Evolutionary conservation across 1,284 basidiomycete species (phyloP).

Genomic region (Xerocomus minutiporus): DNA sequence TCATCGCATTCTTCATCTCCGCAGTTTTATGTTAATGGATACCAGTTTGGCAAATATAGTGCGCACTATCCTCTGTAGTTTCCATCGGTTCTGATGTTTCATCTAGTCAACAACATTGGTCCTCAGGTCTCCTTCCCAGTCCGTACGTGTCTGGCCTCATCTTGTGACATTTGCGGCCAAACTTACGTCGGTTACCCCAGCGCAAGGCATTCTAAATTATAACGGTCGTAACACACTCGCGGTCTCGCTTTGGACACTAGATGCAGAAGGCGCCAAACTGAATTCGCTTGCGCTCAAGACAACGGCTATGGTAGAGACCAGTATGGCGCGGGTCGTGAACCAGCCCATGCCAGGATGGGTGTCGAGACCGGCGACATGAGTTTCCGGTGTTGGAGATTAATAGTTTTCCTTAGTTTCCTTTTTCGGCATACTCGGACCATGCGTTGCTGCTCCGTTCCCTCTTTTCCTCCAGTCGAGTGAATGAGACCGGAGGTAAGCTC

Average conservation of each 20-base stretch:
- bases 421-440: too few relatives aligned
- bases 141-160: constrained; percentile 15
- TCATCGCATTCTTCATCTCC: neutral
- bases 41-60: constrained; percentile 30
- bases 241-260: constrained; percentile 45
- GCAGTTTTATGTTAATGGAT: constrained; percentile 29
- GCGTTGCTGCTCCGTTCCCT: too few relatives aligned
- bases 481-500: too few relatives aligned
- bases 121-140: constrained; percentile 27
- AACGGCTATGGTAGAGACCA: constrained; percentile 39
- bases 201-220: constrained; percentile 49
- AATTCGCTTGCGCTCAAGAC: constrained; percentile 36
- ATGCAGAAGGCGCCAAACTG: constrained; percentile 37
- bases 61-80: neutral
- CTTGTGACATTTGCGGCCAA: neutral
- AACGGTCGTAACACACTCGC: constrained; percentile 46
- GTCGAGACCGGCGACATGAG: constrained; percentile 25
- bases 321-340: constrained; percentile 37
- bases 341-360: constrained; percentile 39
- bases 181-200: constrained; percentile 24
- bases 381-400: too few relatives aligned
- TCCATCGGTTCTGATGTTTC: neutral
- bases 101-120: constrained; percentile 25
- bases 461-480: too few relatives aligned
- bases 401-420: too few relatives aligned